A percentile compares a stretch with the other conserved stretches of the same genome.
Evolutionary conservation across 1,284 basidiomycete species (phyloP).

Genomic region (Lentinus polychrous): DNA sequence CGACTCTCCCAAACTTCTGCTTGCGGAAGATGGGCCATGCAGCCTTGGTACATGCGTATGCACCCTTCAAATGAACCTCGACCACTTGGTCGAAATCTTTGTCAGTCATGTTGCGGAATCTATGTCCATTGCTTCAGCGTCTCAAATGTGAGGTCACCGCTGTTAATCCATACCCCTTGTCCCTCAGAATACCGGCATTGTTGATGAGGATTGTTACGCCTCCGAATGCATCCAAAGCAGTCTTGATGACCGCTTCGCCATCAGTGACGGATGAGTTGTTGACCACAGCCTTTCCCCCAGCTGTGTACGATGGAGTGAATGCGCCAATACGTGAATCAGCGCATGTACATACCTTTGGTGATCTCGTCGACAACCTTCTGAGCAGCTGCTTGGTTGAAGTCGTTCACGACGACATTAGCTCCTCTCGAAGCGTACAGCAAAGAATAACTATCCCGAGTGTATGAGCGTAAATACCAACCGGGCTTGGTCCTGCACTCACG

Average conservation of each 20-base stretch:
- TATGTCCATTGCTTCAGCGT: conserved; percentile 20
- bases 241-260: conserved; percentile 83
- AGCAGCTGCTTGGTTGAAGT: conserved; percentile 85
- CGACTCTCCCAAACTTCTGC: conserved; percentile 88
- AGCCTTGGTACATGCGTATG: conserved; percentile 93
- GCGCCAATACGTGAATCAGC: background rate
- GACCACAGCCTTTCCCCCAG: conserved; percentile 80
- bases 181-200: conserved; percentile 93
- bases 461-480: background rate
- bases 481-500: conserved; percentile 43
- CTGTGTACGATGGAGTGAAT: conserved; percentile 30
- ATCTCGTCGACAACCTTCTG: conserved; percentile 94
- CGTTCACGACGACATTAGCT: conserved; percentile 93
- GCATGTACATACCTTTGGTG: conserved; percentile 51
- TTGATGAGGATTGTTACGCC: conserved; percentile 83
- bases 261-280: conserved; percentile 90
- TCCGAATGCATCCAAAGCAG: conserved; percentile 85
- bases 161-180: conserved; percentile 58
- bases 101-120: conserved; percentile 91
- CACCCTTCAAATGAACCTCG: conserved; percentile 91
- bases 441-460: conserved; percentile 64
- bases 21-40: conserved; percentile 95
- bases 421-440: conserved; percentile 86
- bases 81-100: conserved; percentile 84
- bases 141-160: background rate